A percentile compares a stretch with the other conserved stretches of the same genome.
These are phyloP conservation scores for Hemileccinum rubropunctum DNA, from an alignment of 768 basidiomycete genomes.

Conservation along the genomic window DNA sequence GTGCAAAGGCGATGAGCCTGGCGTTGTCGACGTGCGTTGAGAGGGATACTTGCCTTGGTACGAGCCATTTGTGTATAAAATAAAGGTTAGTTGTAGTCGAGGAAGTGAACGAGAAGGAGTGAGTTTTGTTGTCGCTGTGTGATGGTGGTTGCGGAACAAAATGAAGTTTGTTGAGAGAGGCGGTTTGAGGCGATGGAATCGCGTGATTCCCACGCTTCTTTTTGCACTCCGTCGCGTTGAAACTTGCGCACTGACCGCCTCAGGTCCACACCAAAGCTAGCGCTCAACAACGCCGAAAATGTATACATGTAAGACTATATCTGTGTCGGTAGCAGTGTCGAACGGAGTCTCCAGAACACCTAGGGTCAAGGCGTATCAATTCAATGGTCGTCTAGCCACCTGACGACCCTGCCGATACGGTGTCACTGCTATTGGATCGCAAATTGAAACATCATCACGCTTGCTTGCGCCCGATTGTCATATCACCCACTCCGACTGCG, in stretches of 20 bases:
- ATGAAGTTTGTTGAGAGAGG: slow-evolving; percentile 11
- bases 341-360: neutral
- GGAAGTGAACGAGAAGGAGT: slow-evolving; percentile 9
- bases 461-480: neutral
- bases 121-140: slow-evolving; percentile 11
- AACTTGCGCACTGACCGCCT: slow-evolving; percentile 32
- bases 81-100: slow-evolving; percentile 1
- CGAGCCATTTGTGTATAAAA: slow-evolving; percentile 62
- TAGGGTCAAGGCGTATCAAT: neutral
- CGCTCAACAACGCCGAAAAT: neutral
- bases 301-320: neutral
- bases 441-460: neutral
- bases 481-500: neutral
- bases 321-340: neutral
- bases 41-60: slow-evolving; percentile 61
- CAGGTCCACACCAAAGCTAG: slow-evolving; percentile 1
- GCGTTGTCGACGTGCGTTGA: neutral
- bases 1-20: slow-evolving; percentile 9
- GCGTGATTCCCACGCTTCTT: slow-evolving; percentile 30
- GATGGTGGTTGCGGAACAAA: slow-evolving; percentile 31
- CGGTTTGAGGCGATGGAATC: slow-evolving; percentile 17
- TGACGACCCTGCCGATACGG: neutral
- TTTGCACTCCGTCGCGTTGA: slow-evolving; percentile 25
- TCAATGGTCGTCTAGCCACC: neutral
- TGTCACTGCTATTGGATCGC: neutral